Base-by-base conservation (phyloP, 1,284 basidiomycete genomes). In the Microbotryum lychnidis-dioicae region DNA sequence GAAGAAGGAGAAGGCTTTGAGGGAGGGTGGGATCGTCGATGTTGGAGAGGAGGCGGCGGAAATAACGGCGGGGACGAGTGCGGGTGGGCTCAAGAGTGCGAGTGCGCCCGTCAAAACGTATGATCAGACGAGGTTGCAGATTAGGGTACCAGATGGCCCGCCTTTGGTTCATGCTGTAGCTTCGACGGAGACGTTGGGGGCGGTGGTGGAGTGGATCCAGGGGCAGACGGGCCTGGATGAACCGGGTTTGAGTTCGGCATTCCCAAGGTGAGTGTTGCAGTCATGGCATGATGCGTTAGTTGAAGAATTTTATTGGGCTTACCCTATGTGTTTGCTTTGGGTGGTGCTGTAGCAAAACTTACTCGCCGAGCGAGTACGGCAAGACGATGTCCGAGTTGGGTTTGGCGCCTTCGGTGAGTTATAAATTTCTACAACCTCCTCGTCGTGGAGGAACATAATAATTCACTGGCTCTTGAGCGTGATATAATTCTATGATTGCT, bases 191-290 rank as follows among this genome's bases (percentile, higher is more conserved):
- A 83, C 87, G 4, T 77, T 96, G 53, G 79, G 82, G 7, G 86
- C 87, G 68, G 88, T 93, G 1, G 89, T 88, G n/a, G 89, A 91
- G 74, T 92, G 80, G 74, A 76, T 94, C 42, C 89, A 87, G 10
- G 81, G 80, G 1, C 88, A 94, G 75, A 82, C 85, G 65, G 87
- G 86, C 8, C 85, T 90, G 21, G 48, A 21, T 25, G 86, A 84
- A 0, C 83, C 92, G 44, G 81, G 79, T 6, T 82, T 94, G 20
- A 65, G 61, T 23, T 83, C 84, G 66, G 84, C 87, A 47, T 94
- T 92, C 79, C 91, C 91, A 44, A 84, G 88, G 89, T 86, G 70
- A 69, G 81, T 73, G 37, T 12, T 50, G 23, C 8, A 51, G 12
- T 23, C 12, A 42, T 18, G 14, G 12, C 18, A 18, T 50, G 33